phyloP scores from a whole-genome alignment of 164 flowering plant genomes.

The Vitis rupestris region DNA sequence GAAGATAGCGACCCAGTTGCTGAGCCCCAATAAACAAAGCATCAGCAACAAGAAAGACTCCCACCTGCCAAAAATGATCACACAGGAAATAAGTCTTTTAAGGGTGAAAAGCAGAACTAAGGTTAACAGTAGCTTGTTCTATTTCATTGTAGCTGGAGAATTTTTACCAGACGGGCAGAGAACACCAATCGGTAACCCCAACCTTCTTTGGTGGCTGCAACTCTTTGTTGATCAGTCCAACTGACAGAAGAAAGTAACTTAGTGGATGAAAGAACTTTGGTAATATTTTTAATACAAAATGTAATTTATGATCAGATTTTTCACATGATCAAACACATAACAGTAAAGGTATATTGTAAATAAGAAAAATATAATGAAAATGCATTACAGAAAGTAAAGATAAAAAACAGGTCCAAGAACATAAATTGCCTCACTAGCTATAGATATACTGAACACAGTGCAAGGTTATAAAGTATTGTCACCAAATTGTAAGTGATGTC shows the following conservation, averaged over 20 bases:
- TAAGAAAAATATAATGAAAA: no score
- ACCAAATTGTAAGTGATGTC: no score
- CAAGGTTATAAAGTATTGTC: no score
- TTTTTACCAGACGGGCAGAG: slow-evolving; percentile 84
- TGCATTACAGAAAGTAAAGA: neutral
- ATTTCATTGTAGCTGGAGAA: neutral
- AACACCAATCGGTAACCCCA: slow-evolving; percentile 73
- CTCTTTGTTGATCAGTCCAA: slow-evolving; percentile 98
- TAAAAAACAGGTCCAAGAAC: neutral
- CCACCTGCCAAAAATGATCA: slow-evolving; percentile 46
- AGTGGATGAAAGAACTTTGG: no score
- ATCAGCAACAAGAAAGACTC: slow-evolving; percentile 73
- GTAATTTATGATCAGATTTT: neutral
- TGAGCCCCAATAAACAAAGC: slow-evolving; percentile 79
- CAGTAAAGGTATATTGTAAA: no score
- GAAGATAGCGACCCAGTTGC: slow-evolving; percentile 59
- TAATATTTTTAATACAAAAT: neutral
- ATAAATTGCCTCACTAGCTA: neutral
- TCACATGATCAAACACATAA: no score
- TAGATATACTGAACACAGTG: no score
- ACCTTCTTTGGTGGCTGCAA: slow-evolving; percentile 85
- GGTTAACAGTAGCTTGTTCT: neutral
- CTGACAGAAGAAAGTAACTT: slow-evolving; percentile 27
- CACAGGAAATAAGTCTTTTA: neutral
- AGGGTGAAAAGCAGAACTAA: neutral